Evolutionary conservation across 352 stramenopile genomes (phyloP).

Genomic region (Pythium volutum): DNA sequence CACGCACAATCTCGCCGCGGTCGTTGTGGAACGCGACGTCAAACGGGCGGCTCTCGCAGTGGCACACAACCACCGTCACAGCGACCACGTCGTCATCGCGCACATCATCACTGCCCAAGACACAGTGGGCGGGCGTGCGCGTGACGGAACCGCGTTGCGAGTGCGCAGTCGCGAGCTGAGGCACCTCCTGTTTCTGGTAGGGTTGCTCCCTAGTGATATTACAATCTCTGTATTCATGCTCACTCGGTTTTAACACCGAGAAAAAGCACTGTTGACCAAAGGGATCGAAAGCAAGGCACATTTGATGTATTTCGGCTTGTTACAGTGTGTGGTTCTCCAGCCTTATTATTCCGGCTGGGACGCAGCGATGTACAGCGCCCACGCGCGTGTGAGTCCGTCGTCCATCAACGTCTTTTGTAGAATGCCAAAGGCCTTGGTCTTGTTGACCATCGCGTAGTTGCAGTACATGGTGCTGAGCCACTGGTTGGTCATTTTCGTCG

Average conservation of each 20-base stretch:
- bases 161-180: slow-evolving; percentile 43
- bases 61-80: slow-evolving; percentile 35
- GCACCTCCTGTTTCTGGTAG: slow-evolving; percentile 44
- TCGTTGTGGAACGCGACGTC: slow-evolving; percentile 37
- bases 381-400: slow-evolving; percentile 28
- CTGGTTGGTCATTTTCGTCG: background rate
- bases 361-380: slow-evolving; percentile 38
- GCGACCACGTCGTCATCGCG: slow-evolving; percentile 24
- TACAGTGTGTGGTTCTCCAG: too few species aligned
- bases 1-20: slow-evolving; percentile 35
- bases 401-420: slow-evolving; percentile 22
- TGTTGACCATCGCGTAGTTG: slow-evolving; percentile 34
- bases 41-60: slow-evolving; percentile 64
- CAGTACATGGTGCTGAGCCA: slow-evolving; percentile 24
- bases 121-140: background rate
- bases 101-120: slow-evolving; percentile 13
- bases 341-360: slow-evolving; percentile 37
- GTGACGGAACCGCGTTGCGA: slow-evolving; percentile 45
- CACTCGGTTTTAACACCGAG: too few species aligned
- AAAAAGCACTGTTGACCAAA: too few species aligned
- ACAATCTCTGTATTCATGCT: too few species aligned
- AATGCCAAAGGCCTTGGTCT: slow-evolving; percentile 9
- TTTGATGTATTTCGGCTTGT: too few species aligned
- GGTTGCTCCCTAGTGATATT: too few species aligned
- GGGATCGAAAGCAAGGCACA: too few species aligned